Conservation (phyloP, 2,329 filamentous ascomycete species). For the Ophidiomyces ophidiicola region DNA sequence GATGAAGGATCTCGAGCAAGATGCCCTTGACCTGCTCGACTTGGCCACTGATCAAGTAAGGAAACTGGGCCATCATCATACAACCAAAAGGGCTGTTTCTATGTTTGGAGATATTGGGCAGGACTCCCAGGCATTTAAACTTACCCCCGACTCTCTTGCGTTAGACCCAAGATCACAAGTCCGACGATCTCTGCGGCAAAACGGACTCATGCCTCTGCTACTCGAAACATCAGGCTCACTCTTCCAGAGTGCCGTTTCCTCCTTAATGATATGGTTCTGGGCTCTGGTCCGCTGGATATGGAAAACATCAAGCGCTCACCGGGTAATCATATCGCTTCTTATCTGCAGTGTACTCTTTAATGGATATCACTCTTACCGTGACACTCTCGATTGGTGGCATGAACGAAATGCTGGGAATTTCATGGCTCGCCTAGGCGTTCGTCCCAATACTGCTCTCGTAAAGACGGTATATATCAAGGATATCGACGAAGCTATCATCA, state of each 20-base stretch:
- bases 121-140: conserved; percentile 31
- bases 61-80: conserved; percentile 35
- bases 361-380: conserved; percentile 59
- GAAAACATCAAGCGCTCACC: conserved; percentile 58
- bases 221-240: conserved; percentile 62
- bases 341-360: conserved; percentile 60
- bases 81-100: conserved; percentile 38
- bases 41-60: conserved; percentile 40
- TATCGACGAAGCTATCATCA: conserved; percentile 52
- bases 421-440: conserved; percentile 69
- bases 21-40: conserved; percentile 39
- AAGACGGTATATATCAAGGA: conserved; percentile 74
- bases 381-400: conserved; percentile 68
- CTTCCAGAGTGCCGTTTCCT: conserved; percentile 60
- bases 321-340: conserved; percentile 58
- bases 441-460: conserved; percentile 68
- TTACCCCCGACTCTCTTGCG: conserved; percentile 25
- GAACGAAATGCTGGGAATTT: conserved; percentile 70
- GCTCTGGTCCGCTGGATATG: conserved; percentile 53
- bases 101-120: conserved; percentile 39
- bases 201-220: conserved; percentile 55
- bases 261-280: conserved; percentile 65
- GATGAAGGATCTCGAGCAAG: conserved; percentile 51
- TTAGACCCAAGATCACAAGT: conserved; percentile 23
- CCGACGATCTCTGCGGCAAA: conserved; percentile 48